Percentiles rank a stretch among this genome's conserved stretches.
Conservation (phyloP, 192 early-diverging fungal genomes). For the Backusella mclennaniae region DNA sequence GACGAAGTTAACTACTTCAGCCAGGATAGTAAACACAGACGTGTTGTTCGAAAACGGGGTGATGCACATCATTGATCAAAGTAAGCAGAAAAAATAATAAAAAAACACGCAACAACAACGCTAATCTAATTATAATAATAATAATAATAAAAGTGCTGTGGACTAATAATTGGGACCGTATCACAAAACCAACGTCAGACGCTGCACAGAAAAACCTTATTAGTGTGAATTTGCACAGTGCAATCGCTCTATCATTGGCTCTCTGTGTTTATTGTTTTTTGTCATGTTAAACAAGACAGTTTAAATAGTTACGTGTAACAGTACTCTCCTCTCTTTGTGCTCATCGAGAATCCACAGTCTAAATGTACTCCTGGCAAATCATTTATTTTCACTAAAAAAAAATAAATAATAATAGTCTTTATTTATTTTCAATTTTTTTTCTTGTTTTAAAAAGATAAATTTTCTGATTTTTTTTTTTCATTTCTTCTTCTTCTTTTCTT, state of each 20-base stretch:
- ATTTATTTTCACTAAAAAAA: constrained; percentile 5
- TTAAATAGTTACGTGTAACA: background rate
- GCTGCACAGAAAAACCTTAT: constrained; percentile 2
- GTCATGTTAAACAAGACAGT: constrained; percentile 6
- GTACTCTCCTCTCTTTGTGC: background rate
- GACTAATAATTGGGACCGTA: background rate
- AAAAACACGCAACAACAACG: background rate
- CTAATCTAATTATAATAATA: background rate
- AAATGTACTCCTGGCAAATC: constrained; percentile 8
- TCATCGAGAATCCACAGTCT: background rate
- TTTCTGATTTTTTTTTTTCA: background rate
- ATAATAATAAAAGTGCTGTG: background rate
- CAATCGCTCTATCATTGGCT: background rate
- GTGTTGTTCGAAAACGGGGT: background rate
- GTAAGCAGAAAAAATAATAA: background rate
- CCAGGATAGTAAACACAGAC: constrained; percentile 2
- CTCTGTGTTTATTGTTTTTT: constrained; percentile 7
- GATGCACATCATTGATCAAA: constrained; percentile 5
- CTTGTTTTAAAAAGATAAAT: background rate
- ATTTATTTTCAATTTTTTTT: background rate
- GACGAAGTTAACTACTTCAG: background rate
- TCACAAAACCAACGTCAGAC: background rate
- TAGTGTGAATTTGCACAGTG: background rate
- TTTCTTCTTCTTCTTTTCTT: background rate
- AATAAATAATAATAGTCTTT: background rate